These are phyloP conservation scores for Phytophthora capsici DNA, from an alignment of 352 stramenopile species.

Conservation along the genomic window DNA sequence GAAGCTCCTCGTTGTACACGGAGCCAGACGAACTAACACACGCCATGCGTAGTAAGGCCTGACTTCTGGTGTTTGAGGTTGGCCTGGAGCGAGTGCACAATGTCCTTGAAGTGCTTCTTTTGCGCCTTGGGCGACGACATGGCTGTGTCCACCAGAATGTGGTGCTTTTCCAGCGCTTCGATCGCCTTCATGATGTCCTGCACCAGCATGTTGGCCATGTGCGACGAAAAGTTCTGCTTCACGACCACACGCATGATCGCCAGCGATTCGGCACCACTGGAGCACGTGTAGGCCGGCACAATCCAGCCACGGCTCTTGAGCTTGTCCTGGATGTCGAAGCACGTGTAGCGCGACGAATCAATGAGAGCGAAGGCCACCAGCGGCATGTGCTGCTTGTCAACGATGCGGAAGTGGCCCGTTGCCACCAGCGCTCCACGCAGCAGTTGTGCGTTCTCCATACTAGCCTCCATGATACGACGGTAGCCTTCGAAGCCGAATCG, in stretches of 20 bases:
- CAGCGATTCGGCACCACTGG: conserved; percentile 78
- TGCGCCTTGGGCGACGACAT: conserved; percentile 83
- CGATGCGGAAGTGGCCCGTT: conserved; percentile 88
- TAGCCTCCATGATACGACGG: conserved; percentile 88
- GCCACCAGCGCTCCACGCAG: conserved; percentile 74
- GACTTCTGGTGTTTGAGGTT: conserved; percentile 82
- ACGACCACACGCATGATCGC: conserved; percentile 92
- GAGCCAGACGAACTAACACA: conserved; percentile 55
- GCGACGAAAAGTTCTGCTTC: conserved; percentile 91
- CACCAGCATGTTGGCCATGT: conserved; percentile 91
- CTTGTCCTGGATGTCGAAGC: conserved; percentile 93
- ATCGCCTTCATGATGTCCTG: conserved; percentile 88
- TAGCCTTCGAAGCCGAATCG: conserved; percentile 92
- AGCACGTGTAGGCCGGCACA: conserved; percentile 91
- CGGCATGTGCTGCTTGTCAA: conserved; percentile 93
- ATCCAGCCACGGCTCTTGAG: conserved; percentile 90
- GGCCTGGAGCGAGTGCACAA: conserved; percentile 68
- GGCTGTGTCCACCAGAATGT: conserved; percentile 73
- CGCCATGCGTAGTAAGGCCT: conserved; percentile 78
- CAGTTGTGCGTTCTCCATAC: conserved; percentile 87
- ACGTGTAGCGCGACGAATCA: conserved; percentile 80
- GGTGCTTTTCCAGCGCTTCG: conserved; percentile 79
- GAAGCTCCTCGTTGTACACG: no score
- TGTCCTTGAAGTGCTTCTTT: conserved; percentile 70
- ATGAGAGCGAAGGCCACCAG: conserved; percentile 89